Base-by-base conservation (phyloP, 2,329 filamentous ascomycete genomes). In the Escovopsis sp. region DNA sequence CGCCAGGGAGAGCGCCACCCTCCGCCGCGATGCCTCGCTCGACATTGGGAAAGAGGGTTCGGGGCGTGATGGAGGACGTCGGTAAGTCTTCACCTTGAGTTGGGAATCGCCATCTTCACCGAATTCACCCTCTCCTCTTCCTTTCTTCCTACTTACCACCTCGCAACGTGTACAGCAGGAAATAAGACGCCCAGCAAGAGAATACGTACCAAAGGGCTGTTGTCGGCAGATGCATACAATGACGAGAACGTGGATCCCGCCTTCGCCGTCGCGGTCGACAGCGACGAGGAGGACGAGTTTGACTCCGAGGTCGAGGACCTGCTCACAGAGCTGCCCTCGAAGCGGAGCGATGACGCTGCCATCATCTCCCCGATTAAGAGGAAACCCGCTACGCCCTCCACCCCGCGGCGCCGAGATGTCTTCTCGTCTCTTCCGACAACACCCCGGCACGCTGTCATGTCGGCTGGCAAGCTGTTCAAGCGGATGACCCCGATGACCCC, bases 401-500 rank as follows among this genome's bases (percentile, higher is more conserved):
- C 83, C 10, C 77, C 82, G 18, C 70, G 84, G 45, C 81, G 85
- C 51, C 74, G 81, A 55, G 80, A 94, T 73, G 84, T 72, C 33
- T 68, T 88, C 39, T 71, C 73, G 35, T 70, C 73, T 42, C 68
- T 76, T 15, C 79, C 81, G 3, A 68, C 79, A 36, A 94, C 88
- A 5, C 88, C 88, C 30, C 76, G 83, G 39, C 86, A 92, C 54
- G 75, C 83, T 38, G 78, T 94, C 39, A 79, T 83, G 60, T 74
- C 87, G 11, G 70, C 72, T 26, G 82, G 78, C 43, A 82, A 75
- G 50, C 67, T 83, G 26, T 71, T 79, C 48, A 87, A 83, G 44
- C 80, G 87, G 37, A 65, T 79, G 46, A 92, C 85, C 29, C 82
- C 83, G 15, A 75, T 79, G 44, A 83, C 84, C 11, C 79, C 79